Evolutionary conservation across 768 basidiomycete genomes (phyloP).

Genomic region (Tulasnella sp.): DNA sequence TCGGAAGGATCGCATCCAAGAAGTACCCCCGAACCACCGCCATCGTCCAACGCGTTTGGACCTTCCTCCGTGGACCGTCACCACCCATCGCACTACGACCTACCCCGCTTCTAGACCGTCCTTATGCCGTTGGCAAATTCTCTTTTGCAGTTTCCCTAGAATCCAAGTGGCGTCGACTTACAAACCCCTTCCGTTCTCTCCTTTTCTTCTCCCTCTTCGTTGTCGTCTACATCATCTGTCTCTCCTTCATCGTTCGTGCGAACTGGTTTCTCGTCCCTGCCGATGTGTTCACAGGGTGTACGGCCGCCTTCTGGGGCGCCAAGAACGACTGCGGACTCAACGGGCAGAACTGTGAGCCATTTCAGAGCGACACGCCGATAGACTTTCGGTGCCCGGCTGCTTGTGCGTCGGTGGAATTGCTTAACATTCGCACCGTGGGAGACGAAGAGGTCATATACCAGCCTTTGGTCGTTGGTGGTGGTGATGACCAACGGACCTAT

Average conservation of each 20-base stretch:
- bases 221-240: conserved; percentile 52
- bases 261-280: conserved; percentile 61
- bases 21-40: background rate
- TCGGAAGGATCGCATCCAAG: too few relatives aligned
- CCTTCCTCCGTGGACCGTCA: background rate
- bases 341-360: conserved; percentile 52
- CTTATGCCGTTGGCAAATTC: background rate
- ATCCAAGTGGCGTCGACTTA: conserved; percentile 38
- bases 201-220: conserved; percentile 45
- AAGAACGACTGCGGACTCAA: conserved; percentile 65
- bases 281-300: conserved; percentile 52
- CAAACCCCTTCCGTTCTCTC: conserved; percentile 30
- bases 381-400: conserved; percentile 75
- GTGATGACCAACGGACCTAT: conserved; percentile 57
- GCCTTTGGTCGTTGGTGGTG: conserved; percentile 77
- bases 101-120: background rate
- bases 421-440: conserved; percentile 66
- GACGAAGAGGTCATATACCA: conserved; percentile 48
- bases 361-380: conserved; percentile 41
- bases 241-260: conserved; percentile 59
- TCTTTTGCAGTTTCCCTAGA: conserved; percentile 32
- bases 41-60: background rate
- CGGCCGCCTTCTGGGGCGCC: conserved; percentile 54
- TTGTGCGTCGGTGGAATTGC: conserved; percentile 48
- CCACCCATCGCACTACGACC: background rate